Percentiles rank a stretch among this genome's conserved stretches.
Evolutionary conservation across 257 asterid genomes (phyloP).

Genomic region (Echites panduratus): DNA sequence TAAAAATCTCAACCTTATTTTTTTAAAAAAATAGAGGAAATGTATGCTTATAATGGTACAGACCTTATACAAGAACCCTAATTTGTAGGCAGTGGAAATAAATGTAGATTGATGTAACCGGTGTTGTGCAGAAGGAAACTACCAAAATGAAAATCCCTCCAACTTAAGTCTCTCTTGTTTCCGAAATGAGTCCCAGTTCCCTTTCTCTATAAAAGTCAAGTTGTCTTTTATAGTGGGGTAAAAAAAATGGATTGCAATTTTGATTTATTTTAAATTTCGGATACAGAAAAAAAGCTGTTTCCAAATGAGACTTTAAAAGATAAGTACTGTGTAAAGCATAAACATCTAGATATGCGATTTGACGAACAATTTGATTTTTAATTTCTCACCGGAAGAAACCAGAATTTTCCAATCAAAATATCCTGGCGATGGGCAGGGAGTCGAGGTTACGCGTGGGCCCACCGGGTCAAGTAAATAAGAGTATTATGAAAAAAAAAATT

Average conservation of each 20-base stretch:
- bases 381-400: neutral
- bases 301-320: neutral
- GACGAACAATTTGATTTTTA: neutral
- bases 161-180: conserved; percentile 9
- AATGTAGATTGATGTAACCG: conserved; percentile 36
- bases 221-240: conserved; percentile 1
- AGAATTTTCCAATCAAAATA: neutral
- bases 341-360: no score
- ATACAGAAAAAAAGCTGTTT: neutral
- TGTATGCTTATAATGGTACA: neutral
- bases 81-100: conserved; percentile 13
- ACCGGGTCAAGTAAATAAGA: neutral
- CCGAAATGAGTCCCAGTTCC: neutral
- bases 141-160: conserved; percentile 21
- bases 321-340: no score
- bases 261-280: neutral
- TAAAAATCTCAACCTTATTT: neutral
- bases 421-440: neutral
- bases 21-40: neutral
- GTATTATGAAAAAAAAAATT: neutral
- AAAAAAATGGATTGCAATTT: neutral
- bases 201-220: neutral
- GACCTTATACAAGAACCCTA: conserved; percentile 20
- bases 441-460: neutral
- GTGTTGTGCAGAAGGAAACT: conserved; percentile 36